phyloP scores from a whole-genome alignment of 257 asterid genomes.

The Ophiorrhiza pumila region DNA sequence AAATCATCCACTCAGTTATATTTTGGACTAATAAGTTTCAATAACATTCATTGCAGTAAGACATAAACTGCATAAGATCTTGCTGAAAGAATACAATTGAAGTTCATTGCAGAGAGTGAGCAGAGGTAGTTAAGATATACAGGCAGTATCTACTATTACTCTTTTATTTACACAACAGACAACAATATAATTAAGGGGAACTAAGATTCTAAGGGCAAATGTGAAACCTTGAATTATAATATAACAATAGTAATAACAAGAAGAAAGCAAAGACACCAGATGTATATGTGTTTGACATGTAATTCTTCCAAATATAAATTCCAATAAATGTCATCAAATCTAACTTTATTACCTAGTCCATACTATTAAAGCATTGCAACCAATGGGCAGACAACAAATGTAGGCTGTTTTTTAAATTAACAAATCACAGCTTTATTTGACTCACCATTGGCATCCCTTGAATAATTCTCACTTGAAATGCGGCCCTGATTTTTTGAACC shows the following conservation, averaged over 20 bases:
- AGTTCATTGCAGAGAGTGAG: neutral
- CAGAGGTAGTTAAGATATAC: neutral
- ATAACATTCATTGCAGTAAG: neutral
- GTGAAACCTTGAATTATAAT: neutral
- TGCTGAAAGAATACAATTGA: neutral
- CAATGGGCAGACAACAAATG: neutral
- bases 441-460: conserved; percentile 45
- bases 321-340: neutral
- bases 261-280: neutral
- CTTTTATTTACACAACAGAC: too few relatives aligned
- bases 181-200: neutral
- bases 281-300: neutral
- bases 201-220: neutral
- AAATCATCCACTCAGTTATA: neutral
- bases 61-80: too few relatives aligned
- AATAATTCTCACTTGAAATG: conserved; percentile 21
- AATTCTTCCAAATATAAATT: neutral
- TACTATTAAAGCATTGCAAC: neutral
- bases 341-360: neutral
- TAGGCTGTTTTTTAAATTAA: conserved; percentile 3
- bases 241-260: neutral
- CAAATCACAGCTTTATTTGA: conserved; percentile 13
- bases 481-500: conserved; percentile 41
- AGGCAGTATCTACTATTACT: too few relatives aligned
- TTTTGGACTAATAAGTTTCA: neutral